Percentiles rank a stretch among this genome's conserved stretches.
Conservation (phyloP, 495 filamentous ascomycete genomes). For the Schizothecium vesticola region DNA sequence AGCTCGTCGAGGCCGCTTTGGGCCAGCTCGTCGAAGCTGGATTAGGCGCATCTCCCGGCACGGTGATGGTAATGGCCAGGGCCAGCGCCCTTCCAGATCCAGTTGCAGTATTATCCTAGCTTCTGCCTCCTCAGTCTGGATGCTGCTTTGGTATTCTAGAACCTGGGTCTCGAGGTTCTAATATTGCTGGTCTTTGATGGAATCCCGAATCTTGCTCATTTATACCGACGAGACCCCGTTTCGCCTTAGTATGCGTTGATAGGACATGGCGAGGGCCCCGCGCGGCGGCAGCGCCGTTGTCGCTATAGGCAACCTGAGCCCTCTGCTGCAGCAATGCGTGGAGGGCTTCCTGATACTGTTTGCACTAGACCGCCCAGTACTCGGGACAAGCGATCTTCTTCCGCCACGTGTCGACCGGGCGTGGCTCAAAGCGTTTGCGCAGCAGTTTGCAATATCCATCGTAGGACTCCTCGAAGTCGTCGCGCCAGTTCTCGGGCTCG, state of each 20-base stretch:
- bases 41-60: neutral
- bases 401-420: neutral
- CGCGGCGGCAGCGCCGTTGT: neutral
- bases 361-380: neutral
- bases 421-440: neutral
- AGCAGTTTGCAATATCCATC: too few species aligned
- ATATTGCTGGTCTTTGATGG: neutral
- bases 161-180: neutral
- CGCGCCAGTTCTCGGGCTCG: neutral
- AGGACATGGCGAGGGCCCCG: neutral
- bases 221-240: neutral
- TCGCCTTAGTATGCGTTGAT: neutral
- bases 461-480: too few species aligned
- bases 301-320: neutral
- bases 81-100: neutral
- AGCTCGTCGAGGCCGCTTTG: neutral
- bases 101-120: neutral
- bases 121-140: neutral
- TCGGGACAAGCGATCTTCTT: neutral
- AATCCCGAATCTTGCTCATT: neutral
- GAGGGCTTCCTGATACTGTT: too few species aligned
- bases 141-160: neutral
- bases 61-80: neutral
- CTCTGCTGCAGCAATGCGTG: neutral
- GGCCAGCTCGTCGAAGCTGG: too few species aligned